A percentile compares a stretch with the other conserved stretches of the same genome.
Evolutionary conservation across 2,329 filamentous ascomycete species (phyloP).

Genomic region (Alternaria burnsii): DNA sequence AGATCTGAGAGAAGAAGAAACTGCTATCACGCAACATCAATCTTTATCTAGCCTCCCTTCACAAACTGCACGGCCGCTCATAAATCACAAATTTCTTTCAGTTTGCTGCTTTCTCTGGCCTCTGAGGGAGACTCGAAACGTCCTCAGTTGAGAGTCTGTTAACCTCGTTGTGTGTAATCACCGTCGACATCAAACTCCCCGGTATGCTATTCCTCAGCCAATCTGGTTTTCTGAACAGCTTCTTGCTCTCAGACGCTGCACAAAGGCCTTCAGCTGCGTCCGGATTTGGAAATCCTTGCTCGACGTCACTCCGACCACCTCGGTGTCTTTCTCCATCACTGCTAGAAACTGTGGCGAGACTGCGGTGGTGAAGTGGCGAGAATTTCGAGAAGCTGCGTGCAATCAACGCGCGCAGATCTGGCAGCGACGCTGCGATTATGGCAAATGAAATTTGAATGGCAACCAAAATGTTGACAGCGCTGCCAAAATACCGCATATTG

Average conservation of each 20-base stretch:
- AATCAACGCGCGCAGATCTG: slow-evolving; percentile 36
- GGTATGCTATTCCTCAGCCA: slow-evolving; percentile 33
- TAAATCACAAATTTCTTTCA: neutral
- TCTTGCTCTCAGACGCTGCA: slow-evolving; percentile 6
- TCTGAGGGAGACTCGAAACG: neutral
- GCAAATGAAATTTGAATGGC: slow-evolving; percentile 37
- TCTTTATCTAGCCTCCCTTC: neutral
- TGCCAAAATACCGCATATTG: slow-evolving; percentile 34
- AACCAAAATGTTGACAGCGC: slow-evolving; percentile 37
- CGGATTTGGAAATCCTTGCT: neutral
- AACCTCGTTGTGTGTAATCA: slow-evolving; percentile 22
- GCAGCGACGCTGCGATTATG: slow-evolving; percentile 38
- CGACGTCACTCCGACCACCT: slow-evolving; percentile 10
- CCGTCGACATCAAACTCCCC: slow-evolving; percentile 29
- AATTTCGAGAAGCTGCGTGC: slow-evolving; percentile 31
- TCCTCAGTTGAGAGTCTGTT: slow-evolving; percentile 5
- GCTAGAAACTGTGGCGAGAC: slow-evolving; percentile 19
- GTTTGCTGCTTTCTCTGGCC: neutral
- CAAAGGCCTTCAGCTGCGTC: slow-evolving; percentile 6
- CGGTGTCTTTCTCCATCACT: neutral
- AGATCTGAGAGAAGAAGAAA: neutral
- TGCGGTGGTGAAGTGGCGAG: slow-evolving; percentile 35
- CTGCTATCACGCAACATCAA: neutral
- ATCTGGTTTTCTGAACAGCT: slow-evolving; percentile 27
- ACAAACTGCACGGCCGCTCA: neutral